Evolutionary conservation across 2,329 filamentous ascomycete species (phyloP), one percentile per base, ranked within the genome.

Genomic region (Aspergillus sp.): DNA sequence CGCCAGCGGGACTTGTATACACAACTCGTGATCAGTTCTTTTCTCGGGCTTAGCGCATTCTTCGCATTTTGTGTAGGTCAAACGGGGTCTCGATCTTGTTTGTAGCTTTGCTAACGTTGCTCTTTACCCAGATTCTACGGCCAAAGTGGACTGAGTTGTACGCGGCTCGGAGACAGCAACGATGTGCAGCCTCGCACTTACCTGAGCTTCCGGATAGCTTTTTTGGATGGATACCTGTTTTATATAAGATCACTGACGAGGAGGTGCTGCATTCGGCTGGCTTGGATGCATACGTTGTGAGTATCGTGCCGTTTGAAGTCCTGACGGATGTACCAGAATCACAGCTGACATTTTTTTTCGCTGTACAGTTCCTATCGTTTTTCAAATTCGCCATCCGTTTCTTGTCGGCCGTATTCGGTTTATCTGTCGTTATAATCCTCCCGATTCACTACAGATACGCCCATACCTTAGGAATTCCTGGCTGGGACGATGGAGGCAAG

Each of bases 301-400:
- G 82, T 77, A 13, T 33, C n/a, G 38, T 20, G 17, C 40, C 20
- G 17, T 47, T 17, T 40, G n/a, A 19, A 17, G 13, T 10, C 36
- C 20, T 24, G 9, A 42, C 16, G 22, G 40, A 32, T 38, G 16
- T n/a, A 38, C 6, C 9, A n/a, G 30, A 41, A 45, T 42, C 22
- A 30, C 6, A 11, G 17, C 47, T 52, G 33, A 48, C 45, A 2
- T n/a, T 4, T 11, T 10, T 10, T 17, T 42, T n/a, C 13, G 19
- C 35, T 2, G 9, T 16, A 50, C 64, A 84, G 82, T 96, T 99
- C 67, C 79, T 99, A 13, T 83, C 87, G 14, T 99, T 99, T 73
- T 97, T 96, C 79, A 95, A 92, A 69, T 94, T 97, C 84, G 87
- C 93, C 11, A 89, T 91, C 59, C 89, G 88, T 56, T 88, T 96